These are phyloP conservation scores for Xylariaceae sp. DNA, from an alignment of 2,329 filamentous ascomycete species.

Conservation along the genomic window DNA sequence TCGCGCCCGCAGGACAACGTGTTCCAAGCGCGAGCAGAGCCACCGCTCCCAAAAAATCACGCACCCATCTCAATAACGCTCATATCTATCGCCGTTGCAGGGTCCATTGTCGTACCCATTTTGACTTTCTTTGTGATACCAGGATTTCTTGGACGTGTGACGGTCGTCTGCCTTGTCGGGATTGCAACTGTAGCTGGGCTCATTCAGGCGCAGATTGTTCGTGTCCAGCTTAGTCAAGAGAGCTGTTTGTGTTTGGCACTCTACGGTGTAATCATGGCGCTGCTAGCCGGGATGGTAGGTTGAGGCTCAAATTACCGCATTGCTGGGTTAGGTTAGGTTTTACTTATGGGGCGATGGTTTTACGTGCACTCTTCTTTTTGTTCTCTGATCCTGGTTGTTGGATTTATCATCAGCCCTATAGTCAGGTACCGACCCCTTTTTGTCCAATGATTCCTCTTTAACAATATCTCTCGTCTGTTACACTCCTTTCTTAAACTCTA, in stretches of 20 bases:
- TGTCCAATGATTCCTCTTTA: too few species aligned
- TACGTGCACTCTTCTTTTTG: too few species aligned
- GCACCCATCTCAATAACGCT: conserved; percentile 15
- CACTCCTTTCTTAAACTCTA: too few species aligned
- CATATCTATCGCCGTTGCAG: conserved; percentile 42
- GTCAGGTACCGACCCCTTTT: too few species aligned
- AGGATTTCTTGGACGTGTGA: conserved; percentile 51
- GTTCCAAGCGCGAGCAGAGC: too few species aligned
- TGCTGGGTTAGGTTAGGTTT: too few species aligned
- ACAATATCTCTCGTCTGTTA: too few species aligned
- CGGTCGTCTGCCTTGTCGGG: too few species aligned
- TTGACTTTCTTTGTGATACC: conserved; percentile 54
- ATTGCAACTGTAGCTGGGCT: conserved; percentile 45
- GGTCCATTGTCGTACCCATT: conserved; percentile 50
- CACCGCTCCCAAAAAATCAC: neutral
- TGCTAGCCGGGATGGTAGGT: conserved; percentile 24
- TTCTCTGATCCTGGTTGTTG: too few species aligned
- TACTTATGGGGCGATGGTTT: too few species aligned
- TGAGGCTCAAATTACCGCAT: too few species aligned
- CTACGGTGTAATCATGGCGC: conserved; percentile 35
- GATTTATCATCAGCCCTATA: too few species aligned
- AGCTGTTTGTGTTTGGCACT: conserved; percentile 27
- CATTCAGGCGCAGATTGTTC: conserved; percentile 22
- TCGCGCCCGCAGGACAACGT: conserved; percentile 12
- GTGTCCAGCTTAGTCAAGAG: conserved; percentile 17